Conservation (phyloP, 2,329 filamentous ascomycete species). For the Colletotrichum destructivum region DNA sequence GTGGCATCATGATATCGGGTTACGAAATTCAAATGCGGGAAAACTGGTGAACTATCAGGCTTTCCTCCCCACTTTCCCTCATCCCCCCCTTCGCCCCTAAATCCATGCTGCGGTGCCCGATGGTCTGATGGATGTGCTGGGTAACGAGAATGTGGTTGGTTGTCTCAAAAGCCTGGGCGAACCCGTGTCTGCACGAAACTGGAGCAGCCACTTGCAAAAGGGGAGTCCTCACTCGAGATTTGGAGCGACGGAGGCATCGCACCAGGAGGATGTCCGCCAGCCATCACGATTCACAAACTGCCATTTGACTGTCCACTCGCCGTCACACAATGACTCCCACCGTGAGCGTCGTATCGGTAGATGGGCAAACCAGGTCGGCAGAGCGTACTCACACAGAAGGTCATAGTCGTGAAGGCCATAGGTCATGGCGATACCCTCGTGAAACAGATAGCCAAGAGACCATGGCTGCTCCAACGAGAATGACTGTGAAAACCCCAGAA, state of each 20-base stretch:
- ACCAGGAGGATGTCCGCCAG: neutral
- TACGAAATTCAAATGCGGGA: neutral
- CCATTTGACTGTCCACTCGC: neutral
- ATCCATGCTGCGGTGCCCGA: neutral
- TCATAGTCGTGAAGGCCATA: constrained; percentile 5
- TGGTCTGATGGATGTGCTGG: neutral
- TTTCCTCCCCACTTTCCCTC: neutral
- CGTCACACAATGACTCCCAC: constrained; percentile 6
- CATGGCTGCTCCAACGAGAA: neutral
- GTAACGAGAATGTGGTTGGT: constrained; percentile 20
- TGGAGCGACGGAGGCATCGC: neutral
- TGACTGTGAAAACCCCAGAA: neutral
- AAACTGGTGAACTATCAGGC: neutral
- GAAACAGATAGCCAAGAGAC: neutral
- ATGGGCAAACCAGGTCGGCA: constrained; percentile 3
- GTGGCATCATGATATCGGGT: neutral
- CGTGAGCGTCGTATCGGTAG: constrained; percentile 25
- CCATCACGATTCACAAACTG: neutral
- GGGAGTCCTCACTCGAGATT: too few species aligned
- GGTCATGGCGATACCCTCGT: neutral
- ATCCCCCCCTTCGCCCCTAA: too few species aligned
- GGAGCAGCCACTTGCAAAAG: constrained; percentile 13
- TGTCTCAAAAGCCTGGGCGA: constrained; percentile 32
- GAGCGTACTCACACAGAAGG: constrained; percentile 7
- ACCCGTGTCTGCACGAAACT: constrained; percentile 42